Base-by-base conservation (phyloP, 2,329 filamentous ascomycete species). In the Lasiodiplodia sp. region DNA sequence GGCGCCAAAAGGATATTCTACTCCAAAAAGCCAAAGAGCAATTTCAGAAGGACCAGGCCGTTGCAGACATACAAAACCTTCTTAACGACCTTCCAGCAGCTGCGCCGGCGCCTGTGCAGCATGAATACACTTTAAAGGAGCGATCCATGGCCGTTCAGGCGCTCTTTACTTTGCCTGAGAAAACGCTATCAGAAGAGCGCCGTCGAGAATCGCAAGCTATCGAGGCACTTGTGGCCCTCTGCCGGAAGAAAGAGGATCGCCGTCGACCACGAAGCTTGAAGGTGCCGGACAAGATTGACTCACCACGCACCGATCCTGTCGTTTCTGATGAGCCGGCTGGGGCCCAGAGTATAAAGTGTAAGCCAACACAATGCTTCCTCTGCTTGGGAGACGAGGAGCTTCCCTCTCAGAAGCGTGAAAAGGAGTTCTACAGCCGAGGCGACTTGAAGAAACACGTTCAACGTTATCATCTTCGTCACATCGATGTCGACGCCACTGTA, bases 331-430 rank as follows among this genome's bases (percentile, higher is more conserved):
- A 51, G 62, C 40, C 23, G 12, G 2, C 25, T 21, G 34, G 37
- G 23, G 18, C 47, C 38, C 12, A 25, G 23, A n/a, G 3, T 4
- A 21, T 66, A 4, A 28, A 38, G 14, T 66, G 47, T 53, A 66
- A 66, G 63, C 47, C 63, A 34, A 52, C 49, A 3, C 47, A 66
- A 55, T 66, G 63, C 63, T 66, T 66, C 31, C 47, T 66, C 12
- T 66, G 63, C 47, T 51, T 66, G 25, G 47, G 63, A 10, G 51
- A 66, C 25, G 49, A 34, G 34, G 34, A 34, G 7, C 6, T 37
- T 10, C 47, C 47, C 12, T 37, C 38, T 2, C 40, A 18, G 16
- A 52, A 66, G 49, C 47, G 63, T 12, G 34, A 2, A 28, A 52
- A 12, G 25, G 63, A 66, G 47, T 66, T 66, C 37, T 40, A 6